These are phyloP conservation scores for Chaetomiaceae sp. DNA, from an alignment of 2,329 filamentous ascomycete species.

Conservation along the genomic window DNA sequence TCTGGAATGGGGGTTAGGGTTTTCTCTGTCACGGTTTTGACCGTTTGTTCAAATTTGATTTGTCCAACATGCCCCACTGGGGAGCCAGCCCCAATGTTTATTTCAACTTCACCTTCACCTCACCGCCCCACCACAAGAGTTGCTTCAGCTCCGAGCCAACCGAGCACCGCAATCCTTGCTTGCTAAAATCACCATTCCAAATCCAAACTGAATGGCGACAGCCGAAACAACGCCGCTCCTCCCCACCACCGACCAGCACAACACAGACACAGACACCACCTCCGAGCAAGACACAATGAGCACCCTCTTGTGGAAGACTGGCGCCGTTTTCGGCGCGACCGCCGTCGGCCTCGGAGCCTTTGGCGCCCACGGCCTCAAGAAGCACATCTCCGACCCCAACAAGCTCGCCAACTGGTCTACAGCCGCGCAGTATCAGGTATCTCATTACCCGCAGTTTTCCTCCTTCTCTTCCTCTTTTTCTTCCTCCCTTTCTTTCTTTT, in stretches of 20 bases:
- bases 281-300: constrained; percentile 21
- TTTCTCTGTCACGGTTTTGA: too few relatives aligned
- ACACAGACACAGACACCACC: too few relatives aligned
- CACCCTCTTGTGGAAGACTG: constrained; percentile 53
- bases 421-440: constrained; percentile 63
- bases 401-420: constrained; percentile 58
- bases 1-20: too few relatives aligned
- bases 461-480: too few relatives aligned
- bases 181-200: neutral
- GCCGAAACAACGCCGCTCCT: constrained; percentile 7
- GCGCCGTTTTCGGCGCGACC: constrained; percentile 57
- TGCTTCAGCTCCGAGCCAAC: neutral
- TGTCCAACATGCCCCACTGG: too few relatives aligned
- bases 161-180: neutral
- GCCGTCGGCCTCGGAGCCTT: constrained; percentile 61
- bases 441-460: too few relatives aligned
- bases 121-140: too few relatives aligned
- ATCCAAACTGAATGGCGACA: neutral
- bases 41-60: too few relatives aligned
- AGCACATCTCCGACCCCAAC: constrained; percentile 52
- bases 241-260: neutral
- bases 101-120: neutral
- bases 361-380: constrained; percentile 63
- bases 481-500: too few relatives aligned
- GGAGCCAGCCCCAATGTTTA: neutral